phyloP scores from a whole-genome alignment of 2,329 filamentous ascomycete genomes.

The Pseudocercospora crystallina region DNA sequence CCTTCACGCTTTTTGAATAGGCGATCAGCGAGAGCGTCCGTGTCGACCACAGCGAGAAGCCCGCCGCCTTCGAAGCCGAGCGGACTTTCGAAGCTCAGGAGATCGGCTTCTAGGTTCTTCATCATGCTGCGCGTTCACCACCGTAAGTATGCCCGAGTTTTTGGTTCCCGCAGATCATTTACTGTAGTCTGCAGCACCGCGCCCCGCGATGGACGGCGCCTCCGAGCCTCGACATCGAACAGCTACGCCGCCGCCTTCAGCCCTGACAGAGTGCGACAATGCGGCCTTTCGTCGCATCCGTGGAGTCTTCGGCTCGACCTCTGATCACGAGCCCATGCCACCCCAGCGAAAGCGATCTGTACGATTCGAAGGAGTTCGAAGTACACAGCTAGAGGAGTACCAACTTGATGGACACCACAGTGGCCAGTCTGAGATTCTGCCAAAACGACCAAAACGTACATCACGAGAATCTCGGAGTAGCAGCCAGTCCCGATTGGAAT shows the following conservation, averaged over 20 bases:
- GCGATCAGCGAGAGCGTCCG: conserved; percentile 3
- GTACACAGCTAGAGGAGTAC: conserved; percentile 1
- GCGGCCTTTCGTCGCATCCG: conserved; percentile 2
- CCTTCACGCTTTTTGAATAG: conserved; percentile 18
- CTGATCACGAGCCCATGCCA: conserved; percentile 8
- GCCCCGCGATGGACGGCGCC: conserved; percentile 18
- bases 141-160: background rate
- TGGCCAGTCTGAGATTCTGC: background rate
- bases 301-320: conserved; percentile 12
- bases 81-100: conserved; percentile 13
- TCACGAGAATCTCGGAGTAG: background rate
- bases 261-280: conserved; percentile 7
- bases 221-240: conserved; percentile 24
- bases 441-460: background rate
- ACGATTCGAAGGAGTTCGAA: conserved; percentile 20
- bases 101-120: conserved; percentile 17
- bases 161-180: too few species aligned
- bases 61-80: conserved; percentile 1
- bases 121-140: conserved; percentile 2
- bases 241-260: conserved; percentile 21
- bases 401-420: conserved; percentile 24
- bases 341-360: conserved; percentile 29
- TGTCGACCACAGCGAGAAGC: conserved; percentile 5
- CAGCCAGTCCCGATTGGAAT: conserved; percentile 17
- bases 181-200: background rate